phyloP scores from a whole-genome alignment of 1,139 yeast genomes.

The Scheffersomyces stambukii region DNA sequence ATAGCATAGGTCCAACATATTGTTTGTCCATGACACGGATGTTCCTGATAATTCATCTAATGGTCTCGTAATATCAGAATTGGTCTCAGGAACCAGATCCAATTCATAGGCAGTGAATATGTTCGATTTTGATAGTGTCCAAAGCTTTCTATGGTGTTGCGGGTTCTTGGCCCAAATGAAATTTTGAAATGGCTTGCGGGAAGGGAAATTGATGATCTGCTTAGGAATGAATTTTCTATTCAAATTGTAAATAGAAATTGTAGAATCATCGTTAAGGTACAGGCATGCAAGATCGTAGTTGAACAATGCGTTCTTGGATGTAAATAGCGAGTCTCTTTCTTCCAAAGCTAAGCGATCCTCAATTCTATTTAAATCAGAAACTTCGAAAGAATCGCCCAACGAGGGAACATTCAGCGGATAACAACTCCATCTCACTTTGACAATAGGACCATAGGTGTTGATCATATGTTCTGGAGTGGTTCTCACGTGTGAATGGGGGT shows the following conservation, averaged over 20 bases:
- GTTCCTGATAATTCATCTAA: conserved; percentile 51
- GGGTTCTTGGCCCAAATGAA: conserved; percentile 39
- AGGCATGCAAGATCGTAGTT: conserved; percentile 72
- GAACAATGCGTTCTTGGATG: conserved; percentile 18
- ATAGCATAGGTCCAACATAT: conserved; percentile 45
- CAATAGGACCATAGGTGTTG: conserved; percentile 71
- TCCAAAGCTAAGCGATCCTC: conserved; percentile 28
- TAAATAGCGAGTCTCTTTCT: conserved; percentile 7
- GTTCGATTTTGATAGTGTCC: conserved; percentile 47
- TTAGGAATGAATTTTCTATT: conserved; percentile 73
- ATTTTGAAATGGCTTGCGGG: conserved; percentile 42
- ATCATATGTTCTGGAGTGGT: conserved; percentile 68
- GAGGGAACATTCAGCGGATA: conserved; percentile 20
- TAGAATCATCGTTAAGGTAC: conserved; percentile 72
- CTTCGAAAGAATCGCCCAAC: too few species aligned
- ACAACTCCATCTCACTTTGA: conserved; percentile 66
- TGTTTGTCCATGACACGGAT: conserved; percentile 54
- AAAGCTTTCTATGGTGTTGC: conserved; percentile 22
- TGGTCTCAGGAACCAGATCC: conserved; percentile 18
- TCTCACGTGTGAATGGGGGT: too few species aligned
- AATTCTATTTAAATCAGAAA: too few species aligned
- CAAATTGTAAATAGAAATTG: conserved; percentile 69
- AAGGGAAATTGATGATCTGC: conserved; percentile 55
- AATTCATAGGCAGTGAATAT: conserved; percentile 53
- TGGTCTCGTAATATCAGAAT: conserved; percentile 41